phyloP scores from a whole-genome alignment of 2,329 filamentous ascomycete species.

The Geosmithia morbida region DNA sequence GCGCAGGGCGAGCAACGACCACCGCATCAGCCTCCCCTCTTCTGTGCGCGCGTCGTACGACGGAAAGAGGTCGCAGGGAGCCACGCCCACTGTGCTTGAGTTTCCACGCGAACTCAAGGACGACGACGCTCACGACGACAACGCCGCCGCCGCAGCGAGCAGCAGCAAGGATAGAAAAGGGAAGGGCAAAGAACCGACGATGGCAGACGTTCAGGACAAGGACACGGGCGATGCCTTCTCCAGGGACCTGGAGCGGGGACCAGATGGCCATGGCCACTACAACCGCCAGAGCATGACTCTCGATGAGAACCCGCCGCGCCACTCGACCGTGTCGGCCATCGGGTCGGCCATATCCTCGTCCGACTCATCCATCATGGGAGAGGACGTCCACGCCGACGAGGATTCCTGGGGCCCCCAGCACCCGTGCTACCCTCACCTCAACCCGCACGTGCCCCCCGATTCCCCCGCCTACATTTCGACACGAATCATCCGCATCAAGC shows the following conservation, averaged over 20 bases:
- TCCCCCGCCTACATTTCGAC: slow-evolving; percentile 65
- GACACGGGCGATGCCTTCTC: slow-evolving; percentile 22
- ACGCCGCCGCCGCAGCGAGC: slow-evolving; percentile 6
- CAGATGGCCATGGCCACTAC: slow-evolving; percentile 20
- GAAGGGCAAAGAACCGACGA: slow-evolving; percentile 26
- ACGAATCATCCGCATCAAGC: slow-evolving; percentile 77
- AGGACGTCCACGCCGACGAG: slow-evolving; percentile 51
- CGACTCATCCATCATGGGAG: slow-evolving; percentile 47
- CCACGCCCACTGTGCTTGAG: slow-evolving; percentile 11
- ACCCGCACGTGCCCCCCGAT: slow-evolving; percentile 72
- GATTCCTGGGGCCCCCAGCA: slow-evolving; percentile 88
- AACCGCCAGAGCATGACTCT: slow-evolving; percentile 20
- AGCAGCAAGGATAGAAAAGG: slow-evolving; percentile 26
- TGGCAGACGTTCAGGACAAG: slow-evolving; percentile 22
- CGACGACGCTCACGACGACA: slow-evolving; percentile 6
- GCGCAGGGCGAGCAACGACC: slow-evolving; percentile 25
- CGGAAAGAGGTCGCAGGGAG: slow-evolving; percentile 23
- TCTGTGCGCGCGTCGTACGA: slow-evolving; percentile 41
- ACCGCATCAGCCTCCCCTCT: slow-evolving; percentile 36
- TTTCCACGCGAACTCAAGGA: slow-evolving; percentile 1
- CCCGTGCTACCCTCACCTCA: slow-evolving; percentile 86
- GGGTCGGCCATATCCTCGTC: slow-evolving; percentile 40
- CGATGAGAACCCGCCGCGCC: slow-evolving; percentile 25
- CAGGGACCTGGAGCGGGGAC: slow-evolving; percentile 41
- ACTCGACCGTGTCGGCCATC: slow-evolving; percentile 36